Evolutionary conservation across 164 flowering plant species (phyloP), one percentile per base, ranked within the genome.

Genomic region (Nelumbo lutea): DNA sequence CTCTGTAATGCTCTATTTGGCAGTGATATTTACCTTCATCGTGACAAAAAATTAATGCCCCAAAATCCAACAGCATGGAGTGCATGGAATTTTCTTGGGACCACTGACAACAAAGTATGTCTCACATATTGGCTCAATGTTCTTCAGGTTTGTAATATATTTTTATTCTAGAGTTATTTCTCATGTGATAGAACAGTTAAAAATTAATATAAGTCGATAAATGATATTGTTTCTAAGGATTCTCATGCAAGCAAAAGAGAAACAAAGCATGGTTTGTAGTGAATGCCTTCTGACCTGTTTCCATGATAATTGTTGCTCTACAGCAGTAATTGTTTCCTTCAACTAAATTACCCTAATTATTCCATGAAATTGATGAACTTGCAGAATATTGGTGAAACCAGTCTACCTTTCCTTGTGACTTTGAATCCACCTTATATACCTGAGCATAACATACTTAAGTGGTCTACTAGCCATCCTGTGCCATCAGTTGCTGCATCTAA

Each of bases 21-120:
- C 97, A 91, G 98, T 81, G 95, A 94, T 72, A 83, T 94, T 68
- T 94, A 68, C 74, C 95, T 94, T 66, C 98, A 94, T 62, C 88
- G 79, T 72, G 98, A 94, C 81, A 83, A 80, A 82, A 84, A 9
- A 45, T 83, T 88, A 27, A 89, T 95, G 99, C 99, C 99, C 52
- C 78, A 66, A 80, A 95, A 87, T 79, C 81, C 86, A 81, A 81
- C 94, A 72, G 97, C 99, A 40, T 95, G 99, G 99, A 92, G 99
- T 75, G 84, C 99, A 5, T 90, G 97, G 99, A 95, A 95, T 79
- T 95, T 95, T 77, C 90, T 88, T n/a, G 97, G 96, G 74, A 81
- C 76, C 57, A 72, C 74, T 11, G 80, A 78, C 61, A 81, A 79
- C 58, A 92, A 85, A 87, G 85, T 90, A 2, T 90, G 93, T 67